Percentiles rank a stretch among this genome's conserved stretches.
Evolutionary conservation across 192 early-diverging fungal species (phyloP).

Genomic region (Funneliformis mosseae): DNA sequence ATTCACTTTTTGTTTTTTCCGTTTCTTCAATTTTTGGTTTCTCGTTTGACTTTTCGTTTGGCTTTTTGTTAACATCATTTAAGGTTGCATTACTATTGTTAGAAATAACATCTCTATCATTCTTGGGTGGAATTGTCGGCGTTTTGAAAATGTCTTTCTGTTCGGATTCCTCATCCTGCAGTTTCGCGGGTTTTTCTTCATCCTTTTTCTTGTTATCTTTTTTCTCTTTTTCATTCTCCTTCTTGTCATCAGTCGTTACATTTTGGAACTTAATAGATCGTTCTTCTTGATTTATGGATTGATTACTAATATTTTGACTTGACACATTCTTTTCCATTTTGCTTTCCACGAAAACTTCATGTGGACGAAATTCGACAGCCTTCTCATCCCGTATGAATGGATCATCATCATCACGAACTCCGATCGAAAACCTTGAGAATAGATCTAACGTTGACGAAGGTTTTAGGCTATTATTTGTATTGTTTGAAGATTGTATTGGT

Average conservation of each 20-base stretch:
- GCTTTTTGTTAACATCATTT: not conserved
- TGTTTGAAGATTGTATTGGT: not conserved
- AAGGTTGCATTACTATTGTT: not conserved
- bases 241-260: not conserved
- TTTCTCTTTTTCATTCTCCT: too few relatives aligned
- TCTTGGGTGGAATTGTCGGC: not conserved
- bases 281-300: not conserved
- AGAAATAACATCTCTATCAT: not conserved
- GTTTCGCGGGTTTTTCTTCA: not conserved
- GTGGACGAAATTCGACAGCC: not conserved
- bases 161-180: not conserved
- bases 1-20: not conserved
- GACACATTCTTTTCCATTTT: not conserved
- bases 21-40: not conserved
- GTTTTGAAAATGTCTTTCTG: not conserved
- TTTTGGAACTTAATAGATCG: not conserved
- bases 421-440: slow-evolving; percentile 21
- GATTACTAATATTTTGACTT: not conserved
- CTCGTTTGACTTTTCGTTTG: not conserved
- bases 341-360: slow-evolving; percentile 6
- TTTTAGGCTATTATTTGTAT: too few relatives aligned
- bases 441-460: not conserved
- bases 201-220: not conserved
- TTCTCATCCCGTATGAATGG: slow-evolving; percentile 20
- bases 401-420: slow-evolving; percentile 12